phyloP scores from a whole-genome alignment of 768 basidiomycete genomes.

The Panaeolus papilionaceus region DNA sequence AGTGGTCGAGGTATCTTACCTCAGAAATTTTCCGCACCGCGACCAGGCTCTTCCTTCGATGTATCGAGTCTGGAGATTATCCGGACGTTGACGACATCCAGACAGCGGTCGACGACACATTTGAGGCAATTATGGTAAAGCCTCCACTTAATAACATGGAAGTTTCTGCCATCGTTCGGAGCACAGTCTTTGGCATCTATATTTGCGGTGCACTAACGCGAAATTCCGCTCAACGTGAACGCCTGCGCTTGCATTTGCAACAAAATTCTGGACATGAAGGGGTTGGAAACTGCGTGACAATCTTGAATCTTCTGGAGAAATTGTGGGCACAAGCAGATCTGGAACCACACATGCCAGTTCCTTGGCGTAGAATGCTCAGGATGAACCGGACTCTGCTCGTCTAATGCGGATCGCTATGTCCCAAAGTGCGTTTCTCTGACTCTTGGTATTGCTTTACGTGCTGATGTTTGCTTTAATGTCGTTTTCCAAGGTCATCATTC shows the following conservation, averaged over 20 bases:
- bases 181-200: conserved; percentile 81
- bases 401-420: conserved; percentile 22
- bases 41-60: conserved; percentile 75
- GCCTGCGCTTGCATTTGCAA: conserved; percentile 52
- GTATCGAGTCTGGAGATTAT: conserved; percentile 76
- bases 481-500: too few relatives aligned
- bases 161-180: conserved; percentile 64
- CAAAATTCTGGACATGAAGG: conserved; percentile 54
- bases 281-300: conserved; percentile 71
- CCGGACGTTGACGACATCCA: conserved; percentile 71
- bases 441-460: not conserved
- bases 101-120: conserved; percentile 52
- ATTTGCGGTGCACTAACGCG: conserved; percentile 76
- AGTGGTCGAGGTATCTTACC: conserved; percentile 49
- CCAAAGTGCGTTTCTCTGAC: conserved; percentile 15
- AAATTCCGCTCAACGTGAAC: conserved; percentile 44
- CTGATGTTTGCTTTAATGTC: too few relatives aligned
- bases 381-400: conserved; percentile 57
- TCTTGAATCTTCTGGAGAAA: conserved; percentile 54
- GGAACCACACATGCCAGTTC: conserved; percentile 44
- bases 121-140: conserved; percentile 20
- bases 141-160: conserved; percentile 36
- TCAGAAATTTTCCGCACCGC: conserved; percentile 77
- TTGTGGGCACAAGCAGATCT: conserved; percentile 60
- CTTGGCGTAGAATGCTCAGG: conserved; percentile 67